Evolutionary conservation across 768 basidiomycete species (phyloP), one percentile per base, ranked within the genome.

Genomic region (Naganishia onofrii): DNA sequence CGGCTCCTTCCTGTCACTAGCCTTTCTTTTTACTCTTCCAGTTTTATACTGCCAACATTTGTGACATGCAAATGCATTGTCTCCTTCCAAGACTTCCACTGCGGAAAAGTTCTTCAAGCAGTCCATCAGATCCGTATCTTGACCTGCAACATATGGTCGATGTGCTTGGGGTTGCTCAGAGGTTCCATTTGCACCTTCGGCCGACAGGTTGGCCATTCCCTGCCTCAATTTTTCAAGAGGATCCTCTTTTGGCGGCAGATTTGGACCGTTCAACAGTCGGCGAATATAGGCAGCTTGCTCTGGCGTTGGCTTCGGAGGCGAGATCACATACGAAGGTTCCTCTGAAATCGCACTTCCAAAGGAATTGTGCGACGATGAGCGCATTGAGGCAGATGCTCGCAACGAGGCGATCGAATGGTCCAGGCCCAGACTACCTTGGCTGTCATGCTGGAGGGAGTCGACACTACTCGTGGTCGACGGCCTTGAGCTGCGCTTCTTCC

Each of bases 11-110:
- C 32, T 52, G n/a, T 36, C 51, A 46, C 36, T 68, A 21, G 53
- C 38, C 23, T 70, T 46, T 52, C 17, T 28, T 70, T 54, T 44
- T 23, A 51, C 56, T 69, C 29, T 70, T 21, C 90, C 89, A 51
- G 74, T 72, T 57, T 80, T 78, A 70, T 92, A 88, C 84, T 92
- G 93, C 94, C 94, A 98, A 82, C 94, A 98, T 64, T 89, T 85
- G 73, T 89, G 85, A 79, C 94, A 98, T 0, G 93, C 93, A 66
- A 96, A 93, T 83, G 88, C 89, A 75, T 98, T 96, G 75, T 96
- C 94, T 0, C 92, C 92, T 74, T 96, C 91, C 38, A 98, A 82
- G 8, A 91, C 86, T 75, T 98, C 94, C n/a, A 96, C 93, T 4
- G 89, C 85, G 0, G 93, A 96, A 81, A 98, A 98, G 83, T 90